Conservation (phyloP, 2,329 filamentous ascomycete species). For the Pseudocercospora pini-densiflorae region DNA sequence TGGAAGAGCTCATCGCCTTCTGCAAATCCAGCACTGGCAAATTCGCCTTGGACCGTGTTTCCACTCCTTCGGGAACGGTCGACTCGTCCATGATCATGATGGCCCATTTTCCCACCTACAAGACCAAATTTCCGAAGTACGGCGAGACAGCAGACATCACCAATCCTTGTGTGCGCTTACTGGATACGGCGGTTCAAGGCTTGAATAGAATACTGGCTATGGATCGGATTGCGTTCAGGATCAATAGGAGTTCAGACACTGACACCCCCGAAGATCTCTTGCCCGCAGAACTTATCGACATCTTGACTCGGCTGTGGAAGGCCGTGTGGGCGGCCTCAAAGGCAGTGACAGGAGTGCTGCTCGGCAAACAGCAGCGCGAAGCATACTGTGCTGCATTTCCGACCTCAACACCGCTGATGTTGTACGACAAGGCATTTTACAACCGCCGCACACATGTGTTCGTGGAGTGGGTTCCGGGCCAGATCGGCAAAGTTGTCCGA, state of each 20-base stretch:
- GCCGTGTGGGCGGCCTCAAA: background rate
- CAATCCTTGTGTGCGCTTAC: too few relatives aligned
- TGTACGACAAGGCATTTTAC: background rate
- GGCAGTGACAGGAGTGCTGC: background rate
- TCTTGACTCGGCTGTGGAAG: background rate
- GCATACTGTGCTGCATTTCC: background rate
- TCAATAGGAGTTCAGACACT: background rate
- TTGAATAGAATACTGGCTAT: background rate
- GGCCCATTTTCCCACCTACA: too few relatives aligned
- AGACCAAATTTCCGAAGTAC: too few relatives aligned
- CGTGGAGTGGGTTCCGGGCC: background rate
- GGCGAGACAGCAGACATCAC: too few relatives aligned
- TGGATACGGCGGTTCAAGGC: background rate
- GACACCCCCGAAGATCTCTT: background rate
- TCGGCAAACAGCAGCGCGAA: background rate
- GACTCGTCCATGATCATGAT: too few relatives aligned
- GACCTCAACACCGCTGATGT: background rate
- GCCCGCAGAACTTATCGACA: background rate
- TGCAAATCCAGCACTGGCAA: too few relatives aligned
- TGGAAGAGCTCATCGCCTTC: too few relatives aligned
- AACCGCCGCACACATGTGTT: background rate
- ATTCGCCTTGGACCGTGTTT: too few relatives aligned
- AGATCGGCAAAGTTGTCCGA: background rate
- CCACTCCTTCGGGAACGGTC: too few relatives aligned
- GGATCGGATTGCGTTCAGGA: background rate